These are phyloP conservation scores for Lipomyces anomalus DNA, from an alignment of 805 yeast species.

Conservation along the genomic window DNA sequence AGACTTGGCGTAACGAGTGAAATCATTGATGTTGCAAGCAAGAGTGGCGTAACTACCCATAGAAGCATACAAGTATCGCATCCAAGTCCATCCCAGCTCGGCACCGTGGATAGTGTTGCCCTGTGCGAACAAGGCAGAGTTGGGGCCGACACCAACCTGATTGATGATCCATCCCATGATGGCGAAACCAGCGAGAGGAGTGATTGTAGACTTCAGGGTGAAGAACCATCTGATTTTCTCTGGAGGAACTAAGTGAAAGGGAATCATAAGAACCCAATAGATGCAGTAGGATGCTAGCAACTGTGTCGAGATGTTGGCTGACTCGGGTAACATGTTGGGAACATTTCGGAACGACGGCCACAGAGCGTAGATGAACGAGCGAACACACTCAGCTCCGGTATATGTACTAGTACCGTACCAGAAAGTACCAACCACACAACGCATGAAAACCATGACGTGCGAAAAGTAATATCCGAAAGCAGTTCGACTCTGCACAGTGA, in stretches of 20 bases:
- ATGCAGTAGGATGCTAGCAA: constrained; percentile 26
- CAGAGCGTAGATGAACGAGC: constrained; percentile 67
- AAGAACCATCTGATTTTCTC: constrained; percentile 21
- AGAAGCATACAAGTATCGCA: constrained; percentile 49
- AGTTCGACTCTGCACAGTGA: constrained; percentile 76
- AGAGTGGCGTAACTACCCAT: constrained; percentile 32
- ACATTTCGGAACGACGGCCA: constrained; percentile 45
- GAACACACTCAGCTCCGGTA: constrained; percentile 78
- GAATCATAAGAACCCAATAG: constrained; percentile 23
- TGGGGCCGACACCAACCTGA: constrained; percentile 73
- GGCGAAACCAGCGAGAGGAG: constrained; percentile 24
- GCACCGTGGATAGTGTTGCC: background rate
- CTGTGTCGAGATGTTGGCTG: constrained; percentile 37
- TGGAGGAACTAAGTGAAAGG: constrained; percentile 21
- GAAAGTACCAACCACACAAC: constrained; percentile 79
- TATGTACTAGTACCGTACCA: constrained; percentile 88
- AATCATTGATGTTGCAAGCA: constrained; percentile 44
- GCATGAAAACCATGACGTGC: constrained; percentile 71
- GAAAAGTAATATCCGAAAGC: constrained; percentile 83
- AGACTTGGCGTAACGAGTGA: constrained; percentile 40
- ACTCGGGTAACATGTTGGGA: constrained; percentile 47
- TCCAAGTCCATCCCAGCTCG: constrained; percentile 2
- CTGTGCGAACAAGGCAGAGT: constrained; percentile 31
- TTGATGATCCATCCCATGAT: constrained; percentile 37
- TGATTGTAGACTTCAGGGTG: constrained; percentile 20